phyloP scores from a whole-genome alignment of 805 yeast species.

The Wickerhamiella nectarea region DNA sequence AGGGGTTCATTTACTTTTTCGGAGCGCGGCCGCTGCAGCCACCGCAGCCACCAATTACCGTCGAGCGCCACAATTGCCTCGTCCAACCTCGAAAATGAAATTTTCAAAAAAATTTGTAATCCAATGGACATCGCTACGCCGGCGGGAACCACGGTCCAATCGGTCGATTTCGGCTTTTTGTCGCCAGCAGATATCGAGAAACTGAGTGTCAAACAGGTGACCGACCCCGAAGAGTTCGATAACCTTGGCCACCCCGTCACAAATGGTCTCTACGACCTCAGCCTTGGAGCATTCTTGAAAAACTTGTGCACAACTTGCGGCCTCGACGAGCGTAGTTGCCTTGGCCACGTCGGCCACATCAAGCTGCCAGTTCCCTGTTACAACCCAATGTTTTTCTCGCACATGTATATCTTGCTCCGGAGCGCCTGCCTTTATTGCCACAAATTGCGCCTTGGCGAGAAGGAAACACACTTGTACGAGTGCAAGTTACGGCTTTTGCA shows the following conservation, averaged over 20 bases:
- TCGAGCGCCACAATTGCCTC: background rate
- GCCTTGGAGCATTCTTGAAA: constrained; percentile 86
- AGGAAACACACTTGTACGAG: constrained; percentile 61
- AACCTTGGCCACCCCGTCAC: constrained; percentile 89
- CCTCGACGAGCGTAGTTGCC: constrained; percentile 83
- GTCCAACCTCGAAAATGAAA: background rate
- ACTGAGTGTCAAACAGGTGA: constrained; percentile 87
- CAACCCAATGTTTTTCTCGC: constrained; percentile 88
- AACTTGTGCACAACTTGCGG: constrained; percentile 94
- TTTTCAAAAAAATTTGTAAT: constrained; percentile 5
- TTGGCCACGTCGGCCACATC: constrained; percentile 97
- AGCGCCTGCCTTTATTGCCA: constrained; percentile 84
- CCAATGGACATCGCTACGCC: constrained; percentile 92
- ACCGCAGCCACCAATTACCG: no score
- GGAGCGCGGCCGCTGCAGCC: no score
- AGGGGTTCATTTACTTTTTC: no score
- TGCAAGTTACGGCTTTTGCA: constrained; percentile 75
- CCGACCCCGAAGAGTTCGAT: constrained; percentile 92
- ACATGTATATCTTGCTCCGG: constrained; percentile 72
- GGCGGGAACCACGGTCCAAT: constrained; percentile 81
- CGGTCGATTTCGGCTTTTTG: constrained; percentile 84
- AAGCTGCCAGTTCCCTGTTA: constrained; percentile 92
- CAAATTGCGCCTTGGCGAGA: constrained; percentile 53
- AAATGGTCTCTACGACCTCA: constrained; percentile 86
- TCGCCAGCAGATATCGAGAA: constrained; percentile 69